A percentile compares a stretch with the other conserved stretches of the same genome.
These are phyloP conservation scores for Globisporangium sylvaticum DNA, from an alignment of 352 stramenopile genomes.

Conservation along the genomic window DNA sequence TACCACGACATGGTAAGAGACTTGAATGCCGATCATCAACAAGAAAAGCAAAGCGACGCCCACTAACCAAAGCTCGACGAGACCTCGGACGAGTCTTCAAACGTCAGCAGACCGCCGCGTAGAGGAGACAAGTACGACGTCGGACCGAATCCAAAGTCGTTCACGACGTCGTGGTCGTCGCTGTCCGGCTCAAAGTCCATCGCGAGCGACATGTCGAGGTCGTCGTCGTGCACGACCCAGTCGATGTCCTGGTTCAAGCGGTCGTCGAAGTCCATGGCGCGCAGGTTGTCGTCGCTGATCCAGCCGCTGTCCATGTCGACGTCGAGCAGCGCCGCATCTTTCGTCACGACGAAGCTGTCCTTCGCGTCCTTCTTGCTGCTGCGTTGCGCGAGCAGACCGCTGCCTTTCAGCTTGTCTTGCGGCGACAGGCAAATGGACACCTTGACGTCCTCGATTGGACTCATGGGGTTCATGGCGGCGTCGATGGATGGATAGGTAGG, in stretches of 20 bases:
- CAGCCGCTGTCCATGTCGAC: slow-evolving; percentile 50
- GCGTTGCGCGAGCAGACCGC: slow-evolving; percentile 22
- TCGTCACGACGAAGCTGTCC: slow-evolving; percentile 22
- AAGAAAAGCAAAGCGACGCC: slow-evolving; percentile 40
- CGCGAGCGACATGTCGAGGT: slow-evolving; percentile 52
- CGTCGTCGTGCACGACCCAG: slow-evolving; percentile 71
- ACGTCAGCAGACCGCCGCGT: slow-evolving; percentile 31
- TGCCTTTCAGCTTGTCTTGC: slow-evolving; percentile 60
- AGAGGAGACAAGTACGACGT: slow-evolving; percentile 52
- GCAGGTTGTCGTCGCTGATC: slow-evolving; percentile 80
- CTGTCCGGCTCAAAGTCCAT: slow-evolving; percentile 47
- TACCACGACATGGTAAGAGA: slow-evolving; percentile 22
- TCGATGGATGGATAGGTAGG: neutral
- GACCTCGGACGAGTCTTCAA: slow-evolving; percentile 36
- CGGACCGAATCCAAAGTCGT: slow-evolving; percentile 62
- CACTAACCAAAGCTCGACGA: slow-evolving; percentile 75
- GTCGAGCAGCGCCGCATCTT: slow-evolving; percentile 20
- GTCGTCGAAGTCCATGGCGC: slow-evolving; percentile 70
- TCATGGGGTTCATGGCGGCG: slow-evolving; percentile 21
- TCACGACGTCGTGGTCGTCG: slow-evolving; percentile 36
- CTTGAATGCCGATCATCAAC: slow-evolving; percentile 17
- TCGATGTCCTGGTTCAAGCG: slow-evolving; percentile 79
- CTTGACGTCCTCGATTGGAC: slow-evolving; percentile 44
- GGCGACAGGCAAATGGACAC: slow-evolving; percentile 58
- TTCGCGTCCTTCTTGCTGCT: slow-evolving; percentile 28